A percentile compares a stretch with the other conserved stretches of the same genome.
These are phyloP conservation scores for Coemansia sp. DNA, from an alignment of 192 early-diverging fungal species.

Conservation along the genomic window DNA sequence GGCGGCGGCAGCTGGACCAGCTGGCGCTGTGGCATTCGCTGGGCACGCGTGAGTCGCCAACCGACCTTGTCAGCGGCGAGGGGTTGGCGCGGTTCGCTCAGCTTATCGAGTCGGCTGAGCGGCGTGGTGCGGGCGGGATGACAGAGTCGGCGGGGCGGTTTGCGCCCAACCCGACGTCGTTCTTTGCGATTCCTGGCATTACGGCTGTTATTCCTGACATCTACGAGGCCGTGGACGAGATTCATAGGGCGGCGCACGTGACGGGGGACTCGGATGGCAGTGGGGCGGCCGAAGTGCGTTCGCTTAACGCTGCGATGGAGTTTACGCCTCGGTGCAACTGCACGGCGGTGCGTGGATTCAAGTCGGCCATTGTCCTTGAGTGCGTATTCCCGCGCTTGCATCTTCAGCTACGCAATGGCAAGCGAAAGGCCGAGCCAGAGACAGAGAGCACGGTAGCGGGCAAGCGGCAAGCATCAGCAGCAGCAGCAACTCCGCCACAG, in stretches of 20 bases:
- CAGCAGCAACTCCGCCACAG: constrained; percentile 1
- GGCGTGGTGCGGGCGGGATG: constrained; percentile 8
- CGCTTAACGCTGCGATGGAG: constrained; percentile 30
- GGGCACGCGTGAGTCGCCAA: constrained; percentile 41
- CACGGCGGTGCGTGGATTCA: constrained; percentile 29
- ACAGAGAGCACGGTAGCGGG: neutral
- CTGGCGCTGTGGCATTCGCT: constrained; percentile 46
- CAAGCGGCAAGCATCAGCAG: constrained; percentile 15
- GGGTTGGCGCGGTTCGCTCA: constrained; percentile 29
- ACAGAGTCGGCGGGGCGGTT: constrained; percentile 30
- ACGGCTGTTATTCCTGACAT: constrained; percentile 41
- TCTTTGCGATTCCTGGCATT: constrained; percentile 50
- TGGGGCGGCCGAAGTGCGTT: constrained; percentile 20
- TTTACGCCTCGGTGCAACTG: constrained; percentile 39
- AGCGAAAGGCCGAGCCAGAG: constrained; percentile 19
- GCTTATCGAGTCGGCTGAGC: constrained; percentile 34
- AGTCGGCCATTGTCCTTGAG: constrained; percentile 38
- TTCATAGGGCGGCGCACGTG: constrained; percentile 44
- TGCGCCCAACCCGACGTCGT: constrained; percentile 46
- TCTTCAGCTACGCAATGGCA: constrained; percentile 22
- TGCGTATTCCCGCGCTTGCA: constrained; percentile 46
- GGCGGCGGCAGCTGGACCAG: constrained; percentile 53
- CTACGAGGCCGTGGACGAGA: constrained; percentile 54
- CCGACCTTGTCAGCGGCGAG: constrained; percentile 31
- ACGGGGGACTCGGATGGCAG: neutral